Base-by-base conservation (phyloP, 495 filamentous ascomycete genomes). In the Penicillium ucsense region DNA sequence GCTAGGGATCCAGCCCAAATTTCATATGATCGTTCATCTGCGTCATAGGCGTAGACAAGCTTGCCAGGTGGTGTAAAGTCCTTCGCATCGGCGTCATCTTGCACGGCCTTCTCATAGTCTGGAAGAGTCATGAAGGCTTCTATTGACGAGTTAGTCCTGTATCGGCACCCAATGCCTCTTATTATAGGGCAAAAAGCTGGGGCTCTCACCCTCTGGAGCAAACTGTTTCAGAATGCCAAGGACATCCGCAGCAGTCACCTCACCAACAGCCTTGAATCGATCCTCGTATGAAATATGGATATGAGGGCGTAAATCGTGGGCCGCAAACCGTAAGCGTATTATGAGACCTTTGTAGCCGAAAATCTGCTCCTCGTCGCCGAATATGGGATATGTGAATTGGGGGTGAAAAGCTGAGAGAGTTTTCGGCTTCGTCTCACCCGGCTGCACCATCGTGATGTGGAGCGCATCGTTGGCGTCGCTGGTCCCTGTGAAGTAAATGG, bases 341-440 rank as follows among this genome's bases (percentile, higher is more conserved):
- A 80, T 77, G 46, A 95, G 71, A 30, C 78, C 77, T 53, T 85
- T 80, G 67, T 97, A 95, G 27, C 92, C 92, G 53, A 95, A 91
- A 43, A 99, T 91, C 10, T 70, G 72, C 68, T 99, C 89, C 0
- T 88, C 82, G 10, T 96, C 83, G 57, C 89, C 91, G 57, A 96
- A 97, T 47, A 99, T 85, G 0, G 85, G 70, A 62, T 95, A 95
- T 12, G 89, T 95, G 64, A 91, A 92, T 55, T 77, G 77, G 2
- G 92, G 92, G 48, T 86, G 76, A 66, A 97, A 96, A 45, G 72
- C 75, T 12, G 74, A 71, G 31, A 85, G 56, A 4, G 76, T 78
- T 55, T 78, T 78, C 12, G 78, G 70, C 47, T 73, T 76, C 34
- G 71, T 59, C 5, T 74, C 62, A 8, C 70, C 65, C 1, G 84